A percentile compares a stretch with the other conserved stretches of the same genome.
phyloP scores from a whole-genome alignment of 23 red algal genomes.

The Gracilaria gracilis region DNA sequence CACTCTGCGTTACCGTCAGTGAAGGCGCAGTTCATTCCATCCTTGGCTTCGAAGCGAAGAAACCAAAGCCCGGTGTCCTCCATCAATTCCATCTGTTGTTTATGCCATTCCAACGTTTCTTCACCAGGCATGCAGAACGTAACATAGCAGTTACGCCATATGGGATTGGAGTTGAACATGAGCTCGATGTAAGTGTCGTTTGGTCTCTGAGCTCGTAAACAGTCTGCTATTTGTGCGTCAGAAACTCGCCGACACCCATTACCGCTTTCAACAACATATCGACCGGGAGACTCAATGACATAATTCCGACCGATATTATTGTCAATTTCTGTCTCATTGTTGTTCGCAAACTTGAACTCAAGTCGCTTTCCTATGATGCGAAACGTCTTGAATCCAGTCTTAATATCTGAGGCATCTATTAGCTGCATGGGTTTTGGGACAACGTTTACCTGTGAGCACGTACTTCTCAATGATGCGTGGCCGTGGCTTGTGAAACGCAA shows the following conservation, averaged over 20 bases:
- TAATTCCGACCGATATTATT: conserved; percentile 54
- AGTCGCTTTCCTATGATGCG: conserved; percentile 45
- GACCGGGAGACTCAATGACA: conserved; percentile 38
- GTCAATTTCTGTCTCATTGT: conserved; percentile 31
- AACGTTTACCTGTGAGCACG: background rate
- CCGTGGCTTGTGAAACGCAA: background rate
- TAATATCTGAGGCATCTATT: conserved; percentile 40
- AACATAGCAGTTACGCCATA: conserved; percentile 53
- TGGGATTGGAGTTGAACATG: conserved; percentile 33
- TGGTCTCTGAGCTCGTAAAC: conserved; percentile 37
- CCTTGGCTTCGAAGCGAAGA: conserved; percentile 32
- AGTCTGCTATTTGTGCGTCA: conserved; percentile 63
- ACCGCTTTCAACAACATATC: conserved; percentile 57
- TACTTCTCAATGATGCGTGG: background rate
- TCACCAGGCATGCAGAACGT: conserved; percentile 27
- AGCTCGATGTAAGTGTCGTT: conserved; percentile 51
- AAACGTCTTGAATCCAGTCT: conserved; percentile 51
- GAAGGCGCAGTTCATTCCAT: conserved; percentile 52
- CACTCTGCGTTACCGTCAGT: conserved; percentile 45
- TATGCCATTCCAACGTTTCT: conserved; percentile 32
- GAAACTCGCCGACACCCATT: conserved; percentile 62
- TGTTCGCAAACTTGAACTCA: conserved; percentile 58
- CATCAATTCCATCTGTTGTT: conserved; percentile 46
- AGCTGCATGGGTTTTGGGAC: background rate
- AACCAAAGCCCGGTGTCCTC: conserved; percentile 26